Conservation (phyloP, 2,329 filamentous ascomycete species). For the Simplicillium aogashimaense region DNA sequence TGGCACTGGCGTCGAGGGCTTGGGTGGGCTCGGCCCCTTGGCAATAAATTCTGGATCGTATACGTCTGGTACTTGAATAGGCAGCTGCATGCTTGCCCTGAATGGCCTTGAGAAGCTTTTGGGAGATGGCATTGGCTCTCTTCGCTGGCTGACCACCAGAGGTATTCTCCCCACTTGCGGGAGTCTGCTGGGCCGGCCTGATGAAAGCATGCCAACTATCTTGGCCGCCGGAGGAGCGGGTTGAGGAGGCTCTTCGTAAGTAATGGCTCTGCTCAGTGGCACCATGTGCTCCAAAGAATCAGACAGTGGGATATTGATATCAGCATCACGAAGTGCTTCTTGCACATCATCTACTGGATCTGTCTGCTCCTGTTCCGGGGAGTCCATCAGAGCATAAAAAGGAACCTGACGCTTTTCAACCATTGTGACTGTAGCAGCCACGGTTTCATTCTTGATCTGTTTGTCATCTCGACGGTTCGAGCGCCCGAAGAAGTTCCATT, state of each 20-base stretch:
- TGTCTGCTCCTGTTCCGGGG: slow-evolving; percentile 40
- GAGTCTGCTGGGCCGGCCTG: slow-evolving; percentile 44
- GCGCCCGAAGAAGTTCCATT: slow-evolving; percentile 55
- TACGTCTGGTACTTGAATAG: slow-evolving; percentile 16
- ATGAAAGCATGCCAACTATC: neutral
- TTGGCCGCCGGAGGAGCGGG: neutral
- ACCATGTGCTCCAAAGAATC: no score
- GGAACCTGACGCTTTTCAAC: slow-evolving; percentile 42
- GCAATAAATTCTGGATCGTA: slow-evolving; percentile 29
- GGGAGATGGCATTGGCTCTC: slow-evolving; percentile 52
- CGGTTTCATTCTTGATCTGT: slow-evolving; percentile 20
- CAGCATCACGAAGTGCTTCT: slow-evolving; percentile 40
- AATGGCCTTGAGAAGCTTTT: slow-evolving; percentile 85
- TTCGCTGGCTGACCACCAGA: slow-evolving; percentile 61
- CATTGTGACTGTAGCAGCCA: slow-evolving; percentile 38
- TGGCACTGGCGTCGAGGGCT: slow-evolving; percentile 24
- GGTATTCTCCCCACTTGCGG: slow-evolving; percentile 81
- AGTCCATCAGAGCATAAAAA: slow-evolving; percentile 54
- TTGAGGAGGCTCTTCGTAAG: slow-evolving; percentile 1
- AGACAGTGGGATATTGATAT: slow-evolving; percentile 17
- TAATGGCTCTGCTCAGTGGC: no score
- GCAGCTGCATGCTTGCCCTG: slow-evolving; percentile 35
- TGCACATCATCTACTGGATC: slow-evolving; percentile 25
- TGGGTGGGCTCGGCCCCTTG: slow-evolving; percentile 35
- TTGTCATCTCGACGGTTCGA: slow-evolving; percentile 32